phyloP scores from a whole-genome alignment of 2,329 filamentous ascomycete genomes.

The Talaromyces sp. region DNA sequence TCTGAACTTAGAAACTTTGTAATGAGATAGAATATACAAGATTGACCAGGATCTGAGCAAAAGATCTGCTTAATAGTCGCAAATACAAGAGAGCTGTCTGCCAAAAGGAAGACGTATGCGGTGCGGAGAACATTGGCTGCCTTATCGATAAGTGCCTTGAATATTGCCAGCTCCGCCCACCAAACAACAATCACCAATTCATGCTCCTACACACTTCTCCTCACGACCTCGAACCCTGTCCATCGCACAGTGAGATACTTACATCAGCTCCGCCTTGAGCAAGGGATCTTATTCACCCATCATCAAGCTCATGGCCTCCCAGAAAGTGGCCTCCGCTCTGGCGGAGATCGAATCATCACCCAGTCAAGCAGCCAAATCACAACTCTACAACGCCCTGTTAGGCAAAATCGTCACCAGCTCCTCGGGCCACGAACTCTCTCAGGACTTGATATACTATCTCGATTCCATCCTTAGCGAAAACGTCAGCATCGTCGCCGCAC shows the following conservation, averaged over 20 bases:
- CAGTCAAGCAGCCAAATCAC: conserved; percentile 47
- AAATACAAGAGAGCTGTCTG: too few relatives aligned
- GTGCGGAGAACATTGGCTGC: not conserved
- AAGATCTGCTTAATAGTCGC: too few relatives aligned
- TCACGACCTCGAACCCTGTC: not conserved
- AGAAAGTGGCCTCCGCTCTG: conserved; percentile 46
- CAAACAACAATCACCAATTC: not conserved
- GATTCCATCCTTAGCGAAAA: conserved; percentile 64
- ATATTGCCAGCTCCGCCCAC: not conserved
- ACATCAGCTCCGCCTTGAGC: not conserved
- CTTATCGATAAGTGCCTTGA: conserved; percentile 9
- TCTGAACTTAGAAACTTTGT: not conserved
- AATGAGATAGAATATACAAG: not conserved
- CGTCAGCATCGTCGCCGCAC: conserved; percentile 70
- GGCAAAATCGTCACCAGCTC: conserved; percentile 48
- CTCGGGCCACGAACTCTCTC: conserved; percentile 43
- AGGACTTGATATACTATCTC: conserved; percentile 64
- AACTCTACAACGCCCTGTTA: conserved; percentile 56
- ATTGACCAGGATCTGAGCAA: not conserved
- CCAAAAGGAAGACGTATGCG: not conserved
- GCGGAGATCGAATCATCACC: conserved; percentile 47
- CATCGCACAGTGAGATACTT: not conserved
- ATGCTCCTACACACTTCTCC: not conserved
- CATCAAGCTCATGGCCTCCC: conserved; percentile 42
- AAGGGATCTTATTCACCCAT: not conserved